Evolutionary conservation across 2,329 filamentous ascomycete species (phyloP).

Genomic region (Fusarium piperis): DNA sequence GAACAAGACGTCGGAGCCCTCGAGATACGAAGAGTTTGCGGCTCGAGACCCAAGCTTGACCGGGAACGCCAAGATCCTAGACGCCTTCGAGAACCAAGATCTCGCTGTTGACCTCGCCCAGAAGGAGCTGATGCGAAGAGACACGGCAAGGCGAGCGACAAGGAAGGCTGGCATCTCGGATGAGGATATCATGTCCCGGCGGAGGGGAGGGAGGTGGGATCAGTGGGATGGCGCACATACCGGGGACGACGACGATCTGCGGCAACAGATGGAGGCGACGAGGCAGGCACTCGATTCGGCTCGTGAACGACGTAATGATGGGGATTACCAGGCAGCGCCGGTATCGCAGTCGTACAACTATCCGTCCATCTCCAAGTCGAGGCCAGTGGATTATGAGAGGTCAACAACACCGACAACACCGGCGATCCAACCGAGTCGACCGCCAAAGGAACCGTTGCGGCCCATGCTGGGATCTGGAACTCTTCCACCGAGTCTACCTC

Average conservation of each 20-base stretch:
- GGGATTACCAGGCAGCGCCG: slow-evolving; percentile 41
- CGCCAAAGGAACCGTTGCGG: slow-evolving; percentile 44
- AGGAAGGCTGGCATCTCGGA: slow-evolving; percentile 66
- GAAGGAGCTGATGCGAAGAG: slow-evolving; percentile 74
- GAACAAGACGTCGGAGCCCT: slow-evolving; percentile 28
- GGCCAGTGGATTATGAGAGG: slow-evolving; percentile 57
- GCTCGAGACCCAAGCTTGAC: slow-evolving; percentile 70
- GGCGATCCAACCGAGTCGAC: slow-evolving; percentile 46
- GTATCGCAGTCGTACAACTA: slow-evolving; percentile 59
- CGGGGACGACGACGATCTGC: slow-evolving; percentile 56
- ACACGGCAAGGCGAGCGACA: slow-evolving; percentile 67
- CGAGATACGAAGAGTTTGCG: slow-evolving; percentile 58
- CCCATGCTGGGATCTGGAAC: slow-evolving; percentile 1
- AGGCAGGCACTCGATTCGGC: slow-evolving; percentile 57
- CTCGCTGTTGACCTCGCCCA: slow-evolving; percentile 81
- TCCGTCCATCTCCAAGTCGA: slow-evolving; percentile 64
- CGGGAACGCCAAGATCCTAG: slow-evolving; percentile 68
- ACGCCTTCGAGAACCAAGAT: slow-evolving; percentile 76
- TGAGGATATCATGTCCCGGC: slow-evolving; percentile 65
- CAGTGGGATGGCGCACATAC: slow-evolving; percentile 46
- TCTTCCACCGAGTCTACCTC: slow-evolving; percentile 40
- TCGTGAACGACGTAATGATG: slow-evolving; percentile 38
- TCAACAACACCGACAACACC: slow-evolving; percentile 24
- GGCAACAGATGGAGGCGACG: slow-evolving; percentile 63
- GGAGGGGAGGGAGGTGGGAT: slow-evolving; percentile 58